phyloP scores from a whole-genome alignment of 345 rosid genomes.

The Arabidopsis arenosa region DNA sequence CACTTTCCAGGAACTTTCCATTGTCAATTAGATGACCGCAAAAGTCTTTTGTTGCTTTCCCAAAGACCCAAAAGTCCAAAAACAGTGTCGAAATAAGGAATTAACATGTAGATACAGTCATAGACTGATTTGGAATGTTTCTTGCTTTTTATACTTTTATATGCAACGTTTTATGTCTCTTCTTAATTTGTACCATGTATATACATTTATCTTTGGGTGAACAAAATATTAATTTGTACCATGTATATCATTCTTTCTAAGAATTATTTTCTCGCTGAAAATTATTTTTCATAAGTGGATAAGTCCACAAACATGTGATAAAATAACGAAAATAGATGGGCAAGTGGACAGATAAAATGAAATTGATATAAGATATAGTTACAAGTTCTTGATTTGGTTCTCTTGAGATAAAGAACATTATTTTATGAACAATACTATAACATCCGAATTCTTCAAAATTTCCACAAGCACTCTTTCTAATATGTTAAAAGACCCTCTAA shows the following conservation, averaged over 20 bases:
- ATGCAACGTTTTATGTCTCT: constrained; percentile 18
- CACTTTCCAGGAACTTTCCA: constrained; percentile 44
- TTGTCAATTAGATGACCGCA: constrained; percentile 32
- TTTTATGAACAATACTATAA: not conserved
- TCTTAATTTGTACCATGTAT: not conserved
- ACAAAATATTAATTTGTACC: not conserved
- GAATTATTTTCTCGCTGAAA: not conserved
- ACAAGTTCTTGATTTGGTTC: not conserved
- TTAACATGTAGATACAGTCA: constrained; percentile 5
- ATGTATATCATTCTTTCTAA: not conserved
- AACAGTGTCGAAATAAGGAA: constrained; percentile 17
- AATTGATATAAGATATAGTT: not conserved
- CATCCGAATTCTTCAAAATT: not conserved
- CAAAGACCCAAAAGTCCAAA: constrained; percentile 30
- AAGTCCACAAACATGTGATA: constrained; percentile 1
- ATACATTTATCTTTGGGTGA: too few species aligned
- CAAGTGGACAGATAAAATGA: not conserved
- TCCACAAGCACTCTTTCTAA: not conserved
- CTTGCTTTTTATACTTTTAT: constrained; percentile 4
- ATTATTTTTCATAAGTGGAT: not conserved
- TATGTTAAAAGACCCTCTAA: constrained; percentile 15
- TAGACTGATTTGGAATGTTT: constrained; percentile 25
- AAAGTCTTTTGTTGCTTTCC: constrained; percentile 36
- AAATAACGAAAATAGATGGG: not conserved
- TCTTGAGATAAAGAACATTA: not conserved